Evolutionary conservation across 345 rosid genomes (phyloP).

Genomic region (Toxicodendron radicans): DNA sequence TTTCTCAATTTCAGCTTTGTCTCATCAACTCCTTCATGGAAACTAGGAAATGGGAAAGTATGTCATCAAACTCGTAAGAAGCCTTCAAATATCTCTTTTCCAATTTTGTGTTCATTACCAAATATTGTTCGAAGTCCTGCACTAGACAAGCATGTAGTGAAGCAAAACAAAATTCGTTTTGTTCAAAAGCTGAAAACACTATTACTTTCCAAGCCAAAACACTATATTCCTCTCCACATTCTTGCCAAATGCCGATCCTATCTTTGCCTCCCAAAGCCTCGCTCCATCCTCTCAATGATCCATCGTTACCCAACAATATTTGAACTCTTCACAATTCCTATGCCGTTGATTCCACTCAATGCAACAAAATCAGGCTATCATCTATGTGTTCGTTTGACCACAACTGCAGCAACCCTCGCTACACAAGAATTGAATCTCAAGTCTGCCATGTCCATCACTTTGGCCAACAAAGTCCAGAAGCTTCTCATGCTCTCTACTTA

Average conservation of each 20-base stretch:
- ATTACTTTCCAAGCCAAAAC: conserved; percentile 82
- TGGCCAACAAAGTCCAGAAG: conserved; percentile 79
- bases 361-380: conserved; percentile 64
- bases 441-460: conserved; percentile 49
- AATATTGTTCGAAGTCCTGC: conserved; percentile 67
- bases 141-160: conserved; percentile 72
- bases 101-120: conserved; percentile 46
- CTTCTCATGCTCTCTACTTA: conserved; percentile 88
- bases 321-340: conserved; percentile 65
- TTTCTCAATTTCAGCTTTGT: conserved; percentile 37
- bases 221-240: conserved; percentile 64
- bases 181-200: conserved; percentile 77
- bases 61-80: conserved; percentile 26
- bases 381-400: conserved; percentile 76
- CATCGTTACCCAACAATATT: conserved; percentile 78
- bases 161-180: conserved; percentile 67
- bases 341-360: conserved; percentile 67
- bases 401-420: conserved; percentile 65
- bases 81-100: conserved; percentile 17
- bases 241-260: conserved; percentile 75
- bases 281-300: conserved; percentile 66
- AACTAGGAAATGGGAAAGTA: conserved; percentile 9
- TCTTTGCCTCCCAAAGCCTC: conserved; percentile 55
- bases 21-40: conserved; percentile 23
- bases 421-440: conserved; percentile 50